Percentiles rank a stretch among this genome's conserved stretches.
Evolutionary conservation across 2,329 filamentous ascomycete species (phyloP).

Genomic region (Triangularia verruculosa): DNA sequence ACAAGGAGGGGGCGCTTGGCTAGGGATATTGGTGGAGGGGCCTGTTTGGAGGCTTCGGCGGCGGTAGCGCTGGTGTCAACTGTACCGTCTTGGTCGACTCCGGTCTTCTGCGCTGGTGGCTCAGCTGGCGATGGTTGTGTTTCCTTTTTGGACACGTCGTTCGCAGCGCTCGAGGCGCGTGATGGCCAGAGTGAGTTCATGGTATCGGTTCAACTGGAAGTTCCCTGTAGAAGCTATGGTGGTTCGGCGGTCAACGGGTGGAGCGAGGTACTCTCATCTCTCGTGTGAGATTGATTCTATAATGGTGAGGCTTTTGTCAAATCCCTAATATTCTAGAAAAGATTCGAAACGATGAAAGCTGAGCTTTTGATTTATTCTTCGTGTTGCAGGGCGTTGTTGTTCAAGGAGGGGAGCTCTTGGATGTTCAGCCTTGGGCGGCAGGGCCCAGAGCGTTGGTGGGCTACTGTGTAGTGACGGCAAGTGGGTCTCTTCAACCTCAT

Average conservation of each 20-base stretch:
- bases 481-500: background rate
- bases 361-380: background rate
- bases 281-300: background rate
- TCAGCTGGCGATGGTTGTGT: background rate
- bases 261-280: background rate
- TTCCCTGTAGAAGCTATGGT: background rate
- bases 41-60: background rate
- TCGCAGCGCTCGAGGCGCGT: conserved; percentile 16
- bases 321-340: too few relatives aligned
- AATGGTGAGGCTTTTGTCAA: conserved; percentile 56
- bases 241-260: background rate
- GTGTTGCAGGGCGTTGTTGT: background rate
- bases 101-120: background rate
- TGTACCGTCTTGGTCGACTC: background rate
- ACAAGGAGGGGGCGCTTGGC: conserved; percentile 25
- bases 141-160: background rate
- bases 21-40: background rate
- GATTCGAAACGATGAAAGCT: background rate
- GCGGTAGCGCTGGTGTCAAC: background rate
- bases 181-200: conserved; percentile 42
- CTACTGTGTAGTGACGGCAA: background rate
- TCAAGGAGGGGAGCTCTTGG: background rate
- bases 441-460: background rate
- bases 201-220: conserved; percentile 19
- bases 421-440: background rate